Percentiles rank a stretch among this genome's conserved stretches.
These are phyloP conservation scores for Zymoseptoria brevis DNA, from an alignment of 2,329 filamentous ascomycete species.

Conservation along the genomic window DNA sequence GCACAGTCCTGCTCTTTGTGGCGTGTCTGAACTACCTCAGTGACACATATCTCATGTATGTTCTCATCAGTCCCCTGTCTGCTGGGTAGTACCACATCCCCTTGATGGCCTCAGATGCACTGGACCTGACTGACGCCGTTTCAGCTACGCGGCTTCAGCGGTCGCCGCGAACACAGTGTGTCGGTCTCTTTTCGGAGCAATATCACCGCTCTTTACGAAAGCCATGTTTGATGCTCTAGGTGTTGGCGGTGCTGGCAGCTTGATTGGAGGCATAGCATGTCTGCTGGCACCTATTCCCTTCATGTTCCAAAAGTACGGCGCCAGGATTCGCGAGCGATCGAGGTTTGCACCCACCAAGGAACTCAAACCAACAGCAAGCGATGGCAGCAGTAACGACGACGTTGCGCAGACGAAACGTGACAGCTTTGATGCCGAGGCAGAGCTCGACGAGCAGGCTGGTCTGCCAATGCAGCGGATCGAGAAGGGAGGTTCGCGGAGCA, in stretches of 20 bases:
- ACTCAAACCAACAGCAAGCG: not conserved
- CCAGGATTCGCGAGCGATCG: slow-evolving; percentile 7
- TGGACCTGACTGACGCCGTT: not conserved
- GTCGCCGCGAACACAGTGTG: slow-evolving; percentile 26
- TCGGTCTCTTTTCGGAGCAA: slow-evolving; percentile 23
- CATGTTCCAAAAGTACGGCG: slow-evolving; percentile 15
- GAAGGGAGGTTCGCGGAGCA: slow-evolving; percentile 1
- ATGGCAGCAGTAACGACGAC: not conserved
- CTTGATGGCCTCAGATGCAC: too few relatives aligned
- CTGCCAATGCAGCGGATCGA: not conserved
- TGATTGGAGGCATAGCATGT: slow-evolving; percentile 40
- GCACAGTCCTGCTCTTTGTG: slow-evolving; percentile 44
- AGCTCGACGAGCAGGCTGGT: slow-evolving; percentile 5
- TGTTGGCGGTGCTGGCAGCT: slow-evolving; percentile 25
- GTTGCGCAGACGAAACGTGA: not conserved
- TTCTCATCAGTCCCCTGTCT: slow-evolving; percentile 4
- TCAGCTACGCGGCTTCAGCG: slow-evolving; percentile 10
- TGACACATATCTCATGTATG: slow-evolving; percentile 39
- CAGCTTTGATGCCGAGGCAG: slow-evolving; percentile 5
- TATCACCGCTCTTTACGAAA: slow-evolving; percentile 14
- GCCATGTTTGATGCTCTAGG: slow-evolving; percentile 26
- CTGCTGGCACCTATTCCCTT: slow-evolving; percentile 28
- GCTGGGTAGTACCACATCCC: not conserved
- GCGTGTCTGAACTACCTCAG: slow-evolving; percentile 46
- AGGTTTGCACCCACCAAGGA: slow-evolving; percentile 13